Percentiles rank a stretch among this genome's conserved stretches.
phyloP scores from a whole-genome alignment of 768 basidiomycete genomes.

The Candolleomyces eurysporus region DNA sequence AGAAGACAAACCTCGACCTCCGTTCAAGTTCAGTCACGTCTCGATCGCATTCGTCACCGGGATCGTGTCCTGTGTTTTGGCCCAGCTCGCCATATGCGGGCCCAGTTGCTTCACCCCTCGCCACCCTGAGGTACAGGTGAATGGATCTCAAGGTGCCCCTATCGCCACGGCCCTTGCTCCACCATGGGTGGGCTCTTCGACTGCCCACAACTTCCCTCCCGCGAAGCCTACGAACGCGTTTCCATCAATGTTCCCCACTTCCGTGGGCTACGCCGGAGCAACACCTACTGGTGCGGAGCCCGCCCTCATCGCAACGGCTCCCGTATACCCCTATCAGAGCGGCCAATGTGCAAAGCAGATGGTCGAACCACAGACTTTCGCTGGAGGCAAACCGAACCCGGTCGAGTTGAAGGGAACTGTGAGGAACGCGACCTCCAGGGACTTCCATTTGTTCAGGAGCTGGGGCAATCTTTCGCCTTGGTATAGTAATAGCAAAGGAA shows the following conservation, averaged over 20 bases:
- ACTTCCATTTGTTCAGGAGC: slow-evolving; percentile 69
- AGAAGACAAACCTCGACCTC: not conserved
- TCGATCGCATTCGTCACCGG: slow-evolving; percentile 54
- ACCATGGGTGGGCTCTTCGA: slow-evolving; percentile 72
- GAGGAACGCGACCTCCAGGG: not conserved
- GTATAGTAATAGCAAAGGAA: slow-evolving; percentile 66
- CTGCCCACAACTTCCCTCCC: slow-evolving; percentile 70
- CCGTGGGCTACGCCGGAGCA: slow-evolving; percentile 73
- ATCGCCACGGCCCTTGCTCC: slow-evolving; percentile 44
- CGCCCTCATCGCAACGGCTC: slow-evolving; percentile 69
- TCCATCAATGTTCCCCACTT: slow-evolving; percentile 72
- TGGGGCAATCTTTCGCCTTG: slow-evolving; percentile 89
- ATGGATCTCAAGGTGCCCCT: slow-evolving; percentile 4
- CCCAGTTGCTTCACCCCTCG: slow-evolving; percentile 34
- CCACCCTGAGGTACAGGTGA: slow-evolving; percentile 7
- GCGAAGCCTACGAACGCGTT: slow-evolving; percentile 67
- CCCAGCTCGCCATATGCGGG: slow-evolving; percentile 48
- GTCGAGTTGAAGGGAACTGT: slow-evolving; percentile 11
- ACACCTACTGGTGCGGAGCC: slow-evolving; percentile 83
- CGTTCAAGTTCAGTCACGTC: slow-evolving; percentile 28
- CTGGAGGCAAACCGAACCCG: not conserved
- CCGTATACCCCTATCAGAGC: slow-evolving; percentile 74
- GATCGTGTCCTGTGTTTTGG: slow-evolving; percentile 44
- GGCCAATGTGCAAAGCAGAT: slow-evolving; percentile 58
- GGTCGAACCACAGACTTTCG: slow-evolving; percentile 44